phyloP scores from a whole-genome alignment of 176 grass and related monocot species.

The Oryza glaberrima region DNA sequence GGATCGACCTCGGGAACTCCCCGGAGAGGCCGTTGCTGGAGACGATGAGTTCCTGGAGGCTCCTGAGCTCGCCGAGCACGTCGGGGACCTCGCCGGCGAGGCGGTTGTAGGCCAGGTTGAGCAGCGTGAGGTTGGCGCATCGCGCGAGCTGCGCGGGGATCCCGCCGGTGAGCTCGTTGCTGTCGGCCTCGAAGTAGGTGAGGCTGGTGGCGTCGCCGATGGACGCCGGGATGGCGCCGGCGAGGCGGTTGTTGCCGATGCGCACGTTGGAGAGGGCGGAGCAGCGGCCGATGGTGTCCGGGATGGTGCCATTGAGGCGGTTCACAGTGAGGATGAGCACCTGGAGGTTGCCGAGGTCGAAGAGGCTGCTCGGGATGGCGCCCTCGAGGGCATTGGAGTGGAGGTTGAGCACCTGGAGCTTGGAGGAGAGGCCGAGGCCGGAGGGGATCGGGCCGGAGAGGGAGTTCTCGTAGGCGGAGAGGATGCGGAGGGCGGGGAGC shows the following conservation, averaged over 20 bases:
- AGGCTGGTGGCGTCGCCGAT: constrained; percentile 74
- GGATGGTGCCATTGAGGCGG: constrained; percentile 74
- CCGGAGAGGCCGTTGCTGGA: constrained; percentile 68
- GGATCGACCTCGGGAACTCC: constrained; percentile 63
- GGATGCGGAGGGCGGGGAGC: constrained; percentile 62
- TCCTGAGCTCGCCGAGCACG: constrained; percentile 65
- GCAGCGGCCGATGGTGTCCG: constrained; percentile 60
- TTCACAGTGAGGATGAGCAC: constrained; percentile 86
- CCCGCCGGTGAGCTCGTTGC: constrained; percentile 67
- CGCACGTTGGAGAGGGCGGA: constrained; percentile 75
- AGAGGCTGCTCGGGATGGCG: constrained; percentile 71
- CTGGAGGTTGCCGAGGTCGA: constrained; percentile 62
- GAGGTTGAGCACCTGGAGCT: constrained; percentile 77
- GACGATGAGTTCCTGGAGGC: constrained; percentile 80
- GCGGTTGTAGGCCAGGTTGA: constrained; percentile 77
- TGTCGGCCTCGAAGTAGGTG: constrained; percentile 89
- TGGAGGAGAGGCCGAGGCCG: constrained; percentile 59
- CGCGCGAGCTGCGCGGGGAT: constrained; percentile 68
- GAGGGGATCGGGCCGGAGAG: constrained; percentile 67
- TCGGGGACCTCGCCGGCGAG: constrained; percentile 66
- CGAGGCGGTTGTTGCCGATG: constrained; percentile 76
- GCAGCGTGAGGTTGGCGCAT: constrained; percentile 88
- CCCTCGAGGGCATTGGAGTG: constrained; percentile 89
- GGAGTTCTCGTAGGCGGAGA: constrained; percentile 87
- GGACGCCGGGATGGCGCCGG: constrained; percentile 65